Evolutionary conservation across 345 rosid genomes (phyloP).

Genomic region (Turritis glabra): DNA sequence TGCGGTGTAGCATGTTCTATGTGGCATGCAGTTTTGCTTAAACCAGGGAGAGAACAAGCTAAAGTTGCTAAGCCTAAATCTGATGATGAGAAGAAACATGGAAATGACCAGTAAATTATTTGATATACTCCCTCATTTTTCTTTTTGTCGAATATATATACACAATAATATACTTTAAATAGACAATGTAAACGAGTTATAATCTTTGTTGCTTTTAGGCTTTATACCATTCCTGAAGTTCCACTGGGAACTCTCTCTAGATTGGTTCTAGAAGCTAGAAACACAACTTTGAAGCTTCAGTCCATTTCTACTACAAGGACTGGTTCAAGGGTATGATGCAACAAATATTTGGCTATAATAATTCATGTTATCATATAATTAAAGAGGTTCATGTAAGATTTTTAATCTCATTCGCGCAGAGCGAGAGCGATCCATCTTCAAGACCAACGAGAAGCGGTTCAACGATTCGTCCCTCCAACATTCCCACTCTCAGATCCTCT

Average conservation of each 20-base stretch:
- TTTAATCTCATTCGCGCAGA: background rate
- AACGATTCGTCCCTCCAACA: conserved; percentile 29
- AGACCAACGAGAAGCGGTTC: conserved; percentile 34
- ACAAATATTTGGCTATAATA: background rate
- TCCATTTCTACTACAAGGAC: conserved; percentile 20
- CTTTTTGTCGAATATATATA: background rate
- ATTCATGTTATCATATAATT: background rate
- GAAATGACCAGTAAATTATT: conserved; percentile 25
- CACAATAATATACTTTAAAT: background rate
- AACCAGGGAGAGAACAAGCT: conserved; percentile 24
- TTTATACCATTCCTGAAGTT: conserved; percentile 20
- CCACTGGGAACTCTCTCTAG: conserved; percentile 31
- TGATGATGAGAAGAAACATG: conserved; percentile 26
- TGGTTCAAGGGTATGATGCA: conserved; percentile 23
- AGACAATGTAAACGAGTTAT: background rate
- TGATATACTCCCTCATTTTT: background rate
- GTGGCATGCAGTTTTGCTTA: conserved; percentile 16
- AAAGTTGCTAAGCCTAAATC: conserved; percentile 24
- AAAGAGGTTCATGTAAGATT: background rate
- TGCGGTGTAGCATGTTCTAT: background rate
- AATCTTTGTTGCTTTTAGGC: conserved; percentile 28
- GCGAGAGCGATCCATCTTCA: conserved; percentile 27
- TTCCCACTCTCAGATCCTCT: conserved; percentile 28
- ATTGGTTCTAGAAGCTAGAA: conserved; percentile 39
- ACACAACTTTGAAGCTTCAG: conserved; percentile 23